Percentiles rank a stretch among this genome's conserved stretches.
Evolutionary conservation across 208 protist genomes (phyloP).

Genomic region (Acanthamoeba sp.): DNA sequence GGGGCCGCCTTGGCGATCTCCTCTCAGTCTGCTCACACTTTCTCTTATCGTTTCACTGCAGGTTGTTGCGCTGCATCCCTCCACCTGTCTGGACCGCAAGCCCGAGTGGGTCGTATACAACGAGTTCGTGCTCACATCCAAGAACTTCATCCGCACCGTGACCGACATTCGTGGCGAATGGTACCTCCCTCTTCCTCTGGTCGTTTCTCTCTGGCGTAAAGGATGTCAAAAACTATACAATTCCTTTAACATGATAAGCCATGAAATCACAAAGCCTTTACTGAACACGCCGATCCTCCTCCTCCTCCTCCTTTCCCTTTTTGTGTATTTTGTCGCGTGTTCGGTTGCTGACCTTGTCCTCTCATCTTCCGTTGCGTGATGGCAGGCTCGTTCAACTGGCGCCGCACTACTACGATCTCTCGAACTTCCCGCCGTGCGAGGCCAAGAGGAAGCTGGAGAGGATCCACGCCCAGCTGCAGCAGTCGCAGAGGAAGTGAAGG

Average conservation of each 20-base stretch:
- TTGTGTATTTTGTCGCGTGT: background rate
- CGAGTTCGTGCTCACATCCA: conserved; percentile 96
- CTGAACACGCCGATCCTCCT: background rate
- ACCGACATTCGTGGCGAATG: conserved; percentile 96
- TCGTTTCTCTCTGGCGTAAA: background rate
- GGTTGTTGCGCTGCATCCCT: conserved; percentile 92
- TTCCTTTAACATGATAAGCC: conserved; percentile 26
- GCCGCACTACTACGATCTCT: conserved; percentile 92
- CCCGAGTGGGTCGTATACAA: conserved; percentile 99
- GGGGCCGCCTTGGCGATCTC: too few species aligned
- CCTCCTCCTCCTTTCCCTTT: background rate
- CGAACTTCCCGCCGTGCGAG: conserved; percentile 90
- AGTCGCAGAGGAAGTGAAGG: background rate
- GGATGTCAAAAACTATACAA: background rate
- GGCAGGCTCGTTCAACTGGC: conserved; percentile 86
- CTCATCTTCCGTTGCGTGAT: background rate
- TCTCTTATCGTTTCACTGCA: background rate
- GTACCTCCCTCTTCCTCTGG: conserved; percentile 79
- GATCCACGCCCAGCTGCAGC: conserved; percentile 45
- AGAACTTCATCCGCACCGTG: conserved; percentile 97
- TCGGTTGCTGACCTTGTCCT: background rate
- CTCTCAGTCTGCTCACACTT: background rate
- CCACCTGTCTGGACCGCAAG: conserved; percentile 93
- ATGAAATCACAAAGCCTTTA: background rate
- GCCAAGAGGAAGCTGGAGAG: conserved; percentile 85